A percentile compares a stretch with the other conserved stretches of the same genome.
Evolutionary conservation across 257 asterid genomes (phyloP).

Genomic region (Anisodus tanguticus): DNA sequence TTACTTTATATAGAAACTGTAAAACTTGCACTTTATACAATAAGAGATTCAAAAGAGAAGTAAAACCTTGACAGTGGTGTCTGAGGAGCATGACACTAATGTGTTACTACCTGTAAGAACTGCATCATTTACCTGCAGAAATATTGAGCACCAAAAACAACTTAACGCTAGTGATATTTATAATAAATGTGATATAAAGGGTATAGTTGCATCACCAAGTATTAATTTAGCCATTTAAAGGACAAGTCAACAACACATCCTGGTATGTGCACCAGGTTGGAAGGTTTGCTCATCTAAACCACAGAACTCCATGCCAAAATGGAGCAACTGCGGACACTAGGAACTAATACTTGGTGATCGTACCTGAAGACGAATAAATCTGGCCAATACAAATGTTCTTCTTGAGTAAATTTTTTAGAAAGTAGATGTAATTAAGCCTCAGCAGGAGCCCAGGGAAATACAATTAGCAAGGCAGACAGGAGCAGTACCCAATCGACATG

Average conservation of each 20-base stretch:
- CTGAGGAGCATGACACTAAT: conserved; percentile 95
- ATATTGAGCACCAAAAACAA: conserved; percentile 37
- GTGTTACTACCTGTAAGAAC: conserved; percentile 79
- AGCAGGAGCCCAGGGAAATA: not conserved
- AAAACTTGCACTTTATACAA: not conserved
- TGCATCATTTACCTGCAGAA: conserved; percentile 88
- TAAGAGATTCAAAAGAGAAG: conserved; percentile 20
- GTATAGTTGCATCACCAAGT: not conserved
- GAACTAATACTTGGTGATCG: conserved; percentile 27
- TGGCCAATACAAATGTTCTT: not conserved
- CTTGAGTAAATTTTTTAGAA: not conserved
- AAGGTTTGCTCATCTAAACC: conserved; percentile 17
- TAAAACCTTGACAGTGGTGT: conserved; percentile 90
- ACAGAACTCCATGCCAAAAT: conserved; percentile 5
- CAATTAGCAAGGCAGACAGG: not conserved
- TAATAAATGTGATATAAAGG: not conserved
- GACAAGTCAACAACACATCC: conserved; percentile 26
- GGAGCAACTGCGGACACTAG: conserved; percentile 15
- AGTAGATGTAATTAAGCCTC: not conserved
- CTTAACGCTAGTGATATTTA: not conserved
- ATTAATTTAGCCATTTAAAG: not conserved
- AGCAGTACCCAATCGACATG: conserved; percentile 93
- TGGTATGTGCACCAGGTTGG: conserved; percentile 14
- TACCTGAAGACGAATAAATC: not conserved
- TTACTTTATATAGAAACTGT: conserved; percentile 13